Base-by-base conservation (phyloP, 345 rosid species). In the Bruguiera sexangula region DNA sequence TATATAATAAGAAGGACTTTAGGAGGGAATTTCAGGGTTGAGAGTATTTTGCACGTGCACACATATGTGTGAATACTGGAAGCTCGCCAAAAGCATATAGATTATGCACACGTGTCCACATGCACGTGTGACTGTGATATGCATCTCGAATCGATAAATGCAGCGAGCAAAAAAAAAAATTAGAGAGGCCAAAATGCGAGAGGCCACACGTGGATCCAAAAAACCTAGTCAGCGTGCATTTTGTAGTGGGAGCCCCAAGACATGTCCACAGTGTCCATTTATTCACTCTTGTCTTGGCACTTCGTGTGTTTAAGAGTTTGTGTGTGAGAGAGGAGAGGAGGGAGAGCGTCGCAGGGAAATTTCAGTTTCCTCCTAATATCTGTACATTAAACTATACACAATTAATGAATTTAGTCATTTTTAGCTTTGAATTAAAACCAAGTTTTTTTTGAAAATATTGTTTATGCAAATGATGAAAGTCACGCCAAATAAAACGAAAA, bases 11-110 rank as follows among this genome's bases (percentile, higher is more conserved):
- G n/a, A 58, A 59, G 54, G 37, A 26, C 6, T 53, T 60, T 63
- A 21, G 55, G 63, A 57, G 65, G 61, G 83, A 75, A 66, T 56
- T 63, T 65, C 36, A 57, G 88, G 83, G 86, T 79, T 90, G 83
- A 82, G 60, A 76, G 83, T 82, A 89, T 83, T 84, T 9, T 84
- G 85, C 96, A 93, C 92, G 93, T 93, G 98, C 89, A 81, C 55
- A 84, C 96, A 89, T 72, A 86, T 89, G 90, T 87, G 85, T 86
- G 81, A 81, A 80, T 81, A 79, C 77, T 87, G 79, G 86, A 85
- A 80, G 80, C 75, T 75, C 80, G 83, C 19, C 81, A 76, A 74
- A 43, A 52, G 66, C 73, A 56, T 46, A 70, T 65, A 81, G 66
- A 75, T 78, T 8, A 73, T 73, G 84, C 88, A 82, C 89, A 85